A percentile compares a stretch with the other conserved stretches of the same genome.
Evolutionary conservation across 2,329 filamentous ascomycete genomes (phyloP).

Genomic region (Aspergillaceae sp.): DNA sequence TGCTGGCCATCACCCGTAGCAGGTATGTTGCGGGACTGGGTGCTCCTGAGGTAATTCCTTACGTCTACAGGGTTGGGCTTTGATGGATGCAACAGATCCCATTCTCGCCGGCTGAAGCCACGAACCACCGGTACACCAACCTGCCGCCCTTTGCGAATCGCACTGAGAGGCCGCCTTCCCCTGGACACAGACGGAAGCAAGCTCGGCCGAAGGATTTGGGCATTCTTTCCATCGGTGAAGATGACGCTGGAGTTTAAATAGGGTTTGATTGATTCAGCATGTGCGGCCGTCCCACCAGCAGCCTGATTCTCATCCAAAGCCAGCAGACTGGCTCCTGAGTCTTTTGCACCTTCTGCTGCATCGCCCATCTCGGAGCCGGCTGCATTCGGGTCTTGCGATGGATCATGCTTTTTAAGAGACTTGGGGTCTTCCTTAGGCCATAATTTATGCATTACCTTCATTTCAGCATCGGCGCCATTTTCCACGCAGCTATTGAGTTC

Average conservation of each 20-base stretch:
- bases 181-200: slow-evolving; percentile 79
- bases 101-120: slow-evolving; percentile 71
- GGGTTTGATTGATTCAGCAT: slow-evolving; percentile 43
- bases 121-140: slow-evolving; percentile 83
- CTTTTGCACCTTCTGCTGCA: slow-evolving; percentile 3
- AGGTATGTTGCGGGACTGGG: slow-evolving; percentile 23
- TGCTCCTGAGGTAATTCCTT: slow-evolving; percentile 34
- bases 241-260: slow-evolving; percentile 76
- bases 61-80: slow-evolving; percentile 35
- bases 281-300: slow-evolving; percentile 32
- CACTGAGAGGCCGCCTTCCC: slow-evolving; percentile 67
- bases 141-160: slow-evolving; percentile 72
- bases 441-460: slow-evolving; percentile 76
- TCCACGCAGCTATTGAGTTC: slow-evolving; percentile 85
- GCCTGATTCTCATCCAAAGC: slow-evolving; percentile 33
- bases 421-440: slow-evolving; percentile 57
- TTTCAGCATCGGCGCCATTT: slow-evolving; percentile 79
- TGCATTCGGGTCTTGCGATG: slow-evolving; percentile 30
- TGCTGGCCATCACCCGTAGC: slow-evolving; percentile 16
- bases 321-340: slow-evolving; percentile 2
- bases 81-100: slow-evolving; percentile 63
- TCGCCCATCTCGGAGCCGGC: slow-evolving; percentile 14
- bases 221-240: slow-evolving; percentile 67
- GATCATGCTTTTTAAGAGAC: slow-evolving; percentile 26
- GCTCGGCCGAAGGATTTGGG: slow-evolving; percentile 79